Evolutionary conservation across 2,329 filamentous ascomycete genomes (phyloP).

Genomic region (Tolypocladium ophioglossoides): DNA sequence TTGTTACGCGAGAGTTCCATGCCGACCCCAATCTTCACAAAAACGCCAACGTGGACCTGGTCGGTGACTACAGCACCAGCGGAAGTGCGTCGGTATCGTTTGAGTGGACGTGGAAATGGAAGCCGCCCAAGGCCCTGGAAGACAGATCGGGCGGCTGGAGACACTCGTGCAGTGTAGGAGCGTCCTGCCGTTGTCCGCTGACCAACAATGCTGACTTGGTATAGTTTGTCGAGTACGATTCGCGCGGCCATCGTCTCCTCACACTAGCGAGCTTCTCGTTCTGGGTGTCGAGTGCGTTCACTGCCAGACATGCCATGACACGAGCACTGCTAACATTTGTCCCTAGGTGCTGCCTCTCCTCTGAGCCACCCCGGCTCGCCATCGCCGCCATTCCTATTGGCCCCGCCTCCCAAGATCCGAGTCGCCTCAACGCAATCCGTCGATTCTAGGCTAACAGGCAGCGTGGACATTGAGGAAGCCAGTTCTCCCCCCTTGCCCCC

Average conservation of each 20-base stretch:
- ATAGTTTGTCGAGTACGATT: constrained; percentile 93
- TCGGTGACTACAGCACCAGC: constrained; percentile 82
- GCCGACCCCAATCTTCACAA: constrained; percentile 96
- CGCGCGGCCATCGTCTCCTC: constrained; percentile 77
- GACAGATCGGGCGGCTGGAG: constrained; percentile 89
- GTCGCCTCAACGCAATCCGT: constrained; percentile 82
- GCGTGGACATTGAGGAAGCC: constrained; percentile 53
- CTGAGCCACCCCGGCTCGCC: constrained; percentile 53
- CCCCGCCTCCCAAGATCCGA: constrained; percentile 64
- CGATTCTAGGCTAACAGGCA: constrained; percentile 68
- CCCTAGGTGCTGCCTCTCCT: constrained; percentile 30
- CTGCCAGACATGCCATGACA: neutral
- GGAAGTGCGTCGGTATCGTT: constrained; percentile 81
- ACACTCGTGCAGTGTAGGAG: constrained; percentile 75
- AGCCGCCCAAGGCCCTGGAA: constrained; percentile 70
- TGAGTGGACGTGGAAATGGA: constrained; percentile 96
- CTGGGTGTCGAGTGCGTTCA: constrained; percentile 69
- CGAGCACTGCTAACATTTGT: neutral
- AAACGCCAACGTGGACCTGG: constrained; percentile 86
- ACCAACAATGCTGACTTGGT: constrained; percentile 12
- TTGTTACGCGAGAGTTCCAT: constrained; percentile 92
- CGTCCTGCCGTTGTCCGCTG: constrained; percentile 5
- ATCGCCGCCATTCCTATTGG: constrained; percentile 62
- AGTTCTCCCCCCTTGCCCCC: constrained; percentile 36
- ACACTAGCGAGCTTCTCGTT: constrained; percentile 90